Evolutionary conservation across 1,284 basidiomycete species (phyloP), one percentile per base, ranked within the genome.

Genomic region (Cryptococcus floricola): DNA sequence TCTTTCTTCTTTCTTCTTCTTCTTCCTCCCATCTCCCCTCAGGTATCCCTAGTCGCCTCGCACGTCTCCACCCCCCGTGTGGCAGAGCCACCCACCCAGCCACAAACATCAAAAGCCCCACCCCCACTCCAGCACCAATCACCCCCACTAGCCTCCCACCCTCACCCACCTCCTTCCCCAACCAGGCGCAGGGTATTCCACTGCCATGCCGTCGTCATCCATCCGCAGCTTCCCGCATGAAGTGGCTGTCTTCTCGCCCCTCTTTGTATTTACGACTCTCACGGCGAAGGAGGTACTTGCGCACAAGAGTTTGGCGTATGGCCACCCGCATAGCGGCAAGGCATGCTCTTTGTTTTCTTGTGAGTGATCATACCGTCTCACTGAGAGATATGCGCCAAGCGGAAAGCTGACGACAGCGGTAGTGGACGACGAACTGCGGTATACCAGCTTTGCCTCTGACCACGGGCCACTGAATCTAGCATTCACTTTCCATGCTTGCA

Each of bases 381-480:
- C 16, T 31, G 47, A 28, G 31, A 34, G 31, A 34, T 2, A 34
- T 12, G 42, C 48, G 48, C 38, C 61, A 52, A 43, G 12, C 37
- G 28, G 10, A 7, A 18, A 18, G 25, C 18, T 18, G 23, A 44
- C 7, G 41, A 12, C 10, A 16, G 31, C 7, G 16, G 18, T 53
- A 76, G 74, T 76, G 63, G 74, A 98, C 78, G 87, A 94, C 77
- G 87, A 92, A 62, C 84, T 98, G 52, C 82, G 87, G 61, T 98
- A 98, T 80, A 84, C 93, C 56, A 89, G 89, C 38, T 98, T 98
- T 82, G 92, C 88, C 71, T 85, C 89, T 70, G 93, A 97, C 76
- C 91, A 89, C 86, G 95, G 95, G 10, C 95, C 96, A 16, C 80
- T 95, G 59, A 96, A 96, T 75, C 82, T 94, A 41, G 87, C 89